Evolutionary conservation across 169 alveolate species (phyloP).

Genomic region (Babesia microti): DNA sequence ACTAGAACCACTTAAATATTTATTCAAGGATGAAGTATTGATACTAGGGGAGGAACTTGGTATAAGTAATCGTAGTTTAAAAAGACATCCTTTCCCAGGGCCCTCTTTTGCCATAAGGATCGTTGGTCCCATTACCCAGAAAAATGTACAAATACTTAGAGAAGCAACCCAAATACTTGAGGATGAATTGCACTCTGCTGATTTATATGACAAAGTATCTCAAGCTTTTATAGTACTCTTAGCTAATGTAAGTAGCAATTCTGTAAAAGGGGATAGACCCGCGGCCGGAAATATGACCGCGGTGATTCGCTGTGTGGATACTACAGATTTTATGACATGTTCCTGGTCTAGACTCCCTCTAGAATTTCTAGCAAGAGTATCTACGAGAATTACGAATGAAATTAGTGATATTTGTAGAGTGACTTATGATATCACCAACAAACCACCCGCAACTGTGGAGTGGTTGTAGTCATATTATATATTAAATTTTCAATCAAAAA

Average conservation of each 20-base stretch:
- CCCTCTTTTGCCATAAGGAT: conserved; percentile 62
- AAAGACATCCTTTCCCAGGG: conserved; percentile 67
- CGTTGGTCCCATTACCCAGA: conserved; percentile 48
- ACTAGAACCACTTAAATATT: conserved; percentile 55
- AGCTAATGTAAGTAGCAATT: conserved; percentile 48
- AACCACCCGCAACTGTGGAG: conserved; percentile 63
- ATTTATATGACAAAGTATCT: conserved; percentile 40
- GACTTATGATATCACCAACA: conserved; percentile 55
- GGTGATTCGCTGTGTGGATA: conserved; percentile 47
- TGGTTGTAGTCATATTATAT: conserved; percentile 27
- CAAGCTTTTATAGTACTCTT: conserved; percentile 52
- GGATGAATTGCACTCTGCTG: conserved; percentile 30
- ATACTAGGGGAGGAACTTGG: conserved; percentile 44
- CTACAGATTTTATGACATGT: conserved; percentile 59
- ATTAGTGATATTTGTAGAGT: conserved; percentile 55
- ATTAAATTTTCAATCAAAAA: neutral
- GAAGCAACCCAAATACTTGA: conserved; percentile 54
- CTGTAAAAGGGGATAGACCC: conserved; percentile 46
- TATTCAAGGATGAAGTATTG: conserved; percentile 61
- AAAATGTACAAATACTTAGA: conserved; percentile 53
- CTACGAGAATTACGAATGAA: conserved; percentile 46
- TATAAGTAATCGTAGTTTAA: conserved; percentile 42
- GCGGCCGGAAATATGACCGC: conserved; percentile 49
- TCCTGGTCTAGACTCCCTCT: conserved; percentile 40
- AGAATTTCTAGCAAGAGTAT: conserved; percentile 49